These are phyloP conservation scores for Tulasnella sp. DNA, from an alignment of 768 basidiomycete genomes.

Conservation along the genomic window DNA sequence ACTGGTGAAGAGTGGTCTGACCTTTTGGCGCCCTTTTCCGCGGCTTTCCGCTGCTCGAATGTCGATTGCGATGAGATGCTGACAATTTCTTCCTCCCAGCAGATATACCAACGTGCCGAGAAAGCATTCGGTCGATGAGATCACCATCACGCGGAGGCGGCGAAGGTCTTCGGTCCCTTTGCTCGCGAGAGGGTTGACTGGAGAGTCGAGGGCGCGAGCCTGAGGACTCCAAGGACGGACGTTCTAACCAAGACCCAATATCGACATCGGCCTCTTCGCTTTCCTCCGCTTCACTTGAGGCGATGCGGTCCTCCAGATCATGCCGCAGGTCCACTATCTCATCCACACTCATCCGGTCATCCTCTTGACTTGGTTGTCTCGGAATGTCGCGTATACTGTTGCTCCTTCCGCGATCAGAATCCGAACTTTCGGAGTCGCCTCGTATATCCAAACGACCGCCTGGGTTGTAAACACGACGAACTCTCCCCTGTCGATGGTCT, in stretches of 20 bases:
- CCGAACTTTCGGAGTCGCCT: slow-evolving; percentile 58
- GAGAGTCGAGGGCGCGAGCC: not conserved
- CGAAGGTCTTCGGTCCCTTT: not conserved
- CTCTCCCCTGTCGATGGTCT: slow-evolving; percentile 18
- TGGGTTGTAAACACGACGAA: slow-evolving; percentile 16
- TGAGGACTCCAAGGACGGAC: slow-evolving; percentile 2
- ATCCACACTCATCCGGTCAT: not conserved
- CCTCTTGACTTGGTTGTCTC: not conserved
- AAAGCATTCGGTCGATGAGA: slow-evolving; percentile 65
- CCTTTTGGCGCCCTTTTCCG: slow-evolving; percentile 35
- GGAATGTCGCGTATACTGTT: not conserved
- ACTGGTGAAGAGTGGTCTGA: slow-evolving; percentile 21
- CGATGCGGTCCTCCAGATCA: not conserved
- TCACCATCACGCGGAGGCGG: slow-evolving; percentile 35
- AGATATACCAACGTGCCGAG: slow-evolving; percentile 27
- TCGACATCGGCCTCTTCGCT: slow-evolving; percentile 31
- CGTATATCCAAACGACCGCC: slow-evolving; percentile 36
- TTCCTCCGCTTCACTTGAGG: slow-evolving; percentile 31
- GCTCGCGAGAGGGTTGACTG: not conserved
- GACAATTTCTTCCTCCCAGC: not conserved
- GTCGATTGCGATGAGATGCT: slow-evolving; percentile 26
- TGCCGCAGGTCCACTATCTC: not conserved
- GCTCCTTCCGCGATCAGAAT: slow-evolving; percentile 4
- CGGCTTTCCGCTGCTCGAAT: slow-evolving; percentile 34
- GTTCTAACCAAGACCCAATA: slow-evolving; percentile 33